A percentile compares a stretch with the other conserved stretches of the same genome.
Evolutionary conservation across 805 yeast genomes (phyloP).

Genomic region (Metschnikowia anglica): DNA sequence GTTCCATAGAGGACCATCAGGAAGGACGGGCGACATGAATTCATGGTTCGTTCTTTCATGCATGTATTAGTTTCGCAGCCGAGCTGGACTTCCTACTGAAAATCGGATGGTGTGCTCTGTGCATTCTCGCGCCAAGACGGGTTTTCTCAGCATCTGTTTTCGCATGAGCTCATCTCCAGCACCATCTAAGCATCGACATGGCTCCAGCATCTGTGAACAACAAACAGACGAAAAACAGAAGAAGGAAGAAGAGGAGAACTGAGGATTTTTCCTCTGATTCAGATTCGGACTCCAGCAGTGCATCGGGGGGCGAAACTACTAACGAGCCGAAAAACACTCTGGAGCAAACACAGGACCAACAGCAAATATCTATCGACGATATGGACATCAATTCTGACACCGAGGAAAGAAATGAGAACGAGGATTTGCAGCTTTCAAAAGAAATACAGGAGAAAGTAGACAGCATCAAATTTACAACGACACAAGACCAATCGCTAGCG

Average conservation of each 20-base stretch:
- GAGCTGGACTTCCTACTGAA: too few species aligned
- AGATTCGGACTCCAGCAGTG: constrained; percentile 41
- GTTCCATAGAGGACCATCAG: too few species aligned
- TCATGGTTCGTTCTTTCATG: too few species aligned
- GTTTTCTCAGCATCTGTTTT: background rate
- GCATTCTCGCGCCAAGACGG: background rate
- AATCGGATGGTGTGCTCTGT: background rate
- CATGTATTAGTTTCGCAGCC: too few species aligned
- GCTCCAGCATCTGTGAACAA: constrained; percentile 12
- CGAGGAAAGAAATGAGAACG: constrained; percentile 12
- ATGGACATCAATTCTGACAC: constrained; percentile 31
- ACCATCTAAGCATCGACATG: constrained; percentile 1
- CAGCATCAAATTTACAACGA: constrained; percentile 28
- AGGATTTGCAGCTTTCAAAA: constrained; percentile 18
- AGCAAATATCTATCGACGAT: constrained; percentile 30
- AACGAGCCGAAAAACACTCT: constrained; percentile 4
- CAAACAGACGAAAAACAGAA: constrained; percentile 34
- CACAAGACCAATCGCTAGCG: constrained; percentile 17
- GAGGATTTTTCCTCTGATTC: constrained; percentile 64
- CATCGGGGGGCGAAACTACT: constrained; percentile 19
- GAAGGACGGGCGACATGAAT: too few species aligned
- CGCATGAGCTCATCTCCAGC: constrained; percentile 4
- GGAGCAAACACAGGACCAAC: constrained; percentile 6
- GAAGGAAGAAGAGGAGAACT: constrained; percentile 81
- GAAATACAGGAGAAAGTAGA: constrained; percentile 22